These are phyloP conservation scores for Alloteropsis angusta DNA, from an alignment of 202 grass and related monocot genomes.

Conservation along the genomic window DNA sequence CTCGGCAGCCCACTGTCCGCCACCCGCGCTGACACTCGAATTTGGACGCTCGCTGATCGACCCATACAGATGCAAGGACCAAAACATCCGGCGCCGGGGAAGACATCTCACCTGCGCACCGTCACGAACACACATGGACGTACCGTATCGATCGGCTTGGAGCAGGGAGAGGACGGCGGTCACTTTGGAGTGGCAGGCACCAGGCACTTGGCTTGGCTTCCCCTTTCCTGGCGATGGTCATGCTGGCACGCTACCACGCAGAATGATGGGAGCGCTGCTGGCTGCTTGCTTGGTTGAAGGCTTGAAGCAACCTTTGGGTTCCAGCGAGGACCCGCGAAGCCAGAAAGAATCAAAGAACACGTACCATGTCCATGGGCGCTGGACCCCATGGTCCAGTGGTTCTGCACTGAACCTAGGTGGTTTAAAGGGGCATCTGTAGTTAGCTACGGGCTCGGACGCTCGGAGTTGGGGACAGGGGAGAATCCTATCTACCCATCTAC, in stretches of 20 bases:
- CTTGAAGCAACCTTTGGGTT: conserved; percentile 33
- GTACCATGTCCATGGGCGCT: neutral
- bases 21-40: too few relatives aligned
- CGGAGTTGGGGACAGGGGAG: too few relatives aligned
- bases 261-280: conserved; percentile 9
- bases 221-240: neutral
- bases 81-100: neutral
- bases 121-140: neutral
- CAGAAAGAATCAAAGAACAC: conserved; percentile 16
- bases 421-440: neutral
- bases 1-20: too few relatives aligned
- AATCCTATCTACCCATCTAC: too few relatives aligned
- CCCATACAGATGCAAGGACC: neutral
- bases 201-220: too few relatives aligned
- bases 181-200: neutral
- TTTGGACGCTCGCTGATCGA: neutral
- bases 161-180: neutral
- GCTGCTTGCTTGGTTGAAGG: neutral
- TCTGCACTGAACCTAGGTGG: too few relatives aligned
- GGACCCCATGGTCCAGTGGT: too few relatives aligned
- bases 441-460: neutral
- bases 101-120: neutral
- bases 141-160: neutral
- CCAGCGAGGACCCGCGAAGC: conserved; percentile 11
- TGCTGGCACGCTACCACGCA: neutral